Evolutionary conservation across 352 stramenopile species (phyloP).

Genomic region (Phytophthora brassicae): DNA sequence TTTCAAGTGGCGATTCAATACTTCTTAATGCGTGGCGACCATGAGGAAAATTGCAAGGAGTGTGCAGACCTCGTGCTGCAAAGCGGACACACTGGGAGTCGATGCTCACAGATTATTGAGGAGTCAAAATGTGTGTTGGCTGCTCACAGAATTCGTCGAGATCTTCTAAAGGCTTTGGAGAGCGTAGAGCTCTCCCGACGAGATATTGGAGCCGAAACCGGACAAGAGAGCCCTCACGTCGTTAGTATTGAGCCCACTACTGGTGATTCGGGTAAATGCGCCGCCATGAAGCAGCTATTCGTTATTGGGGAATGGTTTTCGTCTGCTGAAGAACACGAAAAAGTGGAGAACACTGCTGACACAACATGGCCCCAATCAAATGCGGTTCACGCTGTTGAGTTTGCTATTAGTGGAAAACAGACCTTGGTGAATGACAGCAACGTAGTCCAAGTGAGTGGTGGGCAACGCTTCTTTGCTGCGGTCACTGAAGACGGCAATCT

Average conservation of each 20-base stretch:
- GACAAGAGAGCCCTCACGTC: slow-evolving; percentile 10
- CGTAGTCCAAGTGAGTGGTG: slow-evolving; percentile 44
- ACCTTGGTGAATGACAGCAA: slow-evolving; percentile 2
- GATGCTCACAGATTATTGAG: slow-evolving; percentile 26
- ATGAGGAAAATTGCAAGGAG: slow-evolving; percentile 29
- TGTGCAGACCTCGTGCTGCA: slow-evolving; percentile 22
- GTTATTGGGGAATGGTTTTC: slow-evolving; percentile 59
- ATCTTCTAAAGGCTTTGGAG: slow-evolving; percentile 28
- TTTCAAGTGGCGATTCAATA: slow-evolving; percentile 82
- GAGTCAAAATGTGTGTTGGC: slow-evolving; percentile 31
- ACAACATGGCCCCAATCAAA: not conserved
- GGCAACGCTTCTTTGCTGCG: slow-evolving; percentile 63
- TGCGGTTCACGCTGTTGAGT: slow-evolving; percentile 25
- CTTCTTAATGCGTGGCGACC: slow-evolving; percentile 56
- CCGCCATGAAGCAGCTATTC: slow-evolving; percentile 22
- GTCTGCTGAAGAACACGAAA: slow-evolving; percentile 5
- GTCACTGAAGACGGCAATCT: slow-evolving; percentile 45
- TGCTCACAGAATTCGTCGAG: slow-evolving; percentile 23
- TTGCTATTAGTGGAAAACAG: slow-evolving; percentile 10
- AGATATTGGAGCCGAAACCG: slow-evolving; percentile 19
- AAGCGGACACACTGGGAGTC: slow-evolving; percentile 9
- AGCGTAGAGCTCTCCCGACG: slow-evolving; percentile 24
- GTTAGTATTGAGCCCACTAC: not conserved
- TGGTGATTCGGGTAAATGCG: not conserved
- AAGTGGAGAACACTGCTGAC: not conserved